Percentiles rank a stretch among this genome's conserved stretches.
phyloP scores from a whole-genome alignment of 2,329 filamentous ascomycete genomes.

The Penicillium sp. region DNA sequence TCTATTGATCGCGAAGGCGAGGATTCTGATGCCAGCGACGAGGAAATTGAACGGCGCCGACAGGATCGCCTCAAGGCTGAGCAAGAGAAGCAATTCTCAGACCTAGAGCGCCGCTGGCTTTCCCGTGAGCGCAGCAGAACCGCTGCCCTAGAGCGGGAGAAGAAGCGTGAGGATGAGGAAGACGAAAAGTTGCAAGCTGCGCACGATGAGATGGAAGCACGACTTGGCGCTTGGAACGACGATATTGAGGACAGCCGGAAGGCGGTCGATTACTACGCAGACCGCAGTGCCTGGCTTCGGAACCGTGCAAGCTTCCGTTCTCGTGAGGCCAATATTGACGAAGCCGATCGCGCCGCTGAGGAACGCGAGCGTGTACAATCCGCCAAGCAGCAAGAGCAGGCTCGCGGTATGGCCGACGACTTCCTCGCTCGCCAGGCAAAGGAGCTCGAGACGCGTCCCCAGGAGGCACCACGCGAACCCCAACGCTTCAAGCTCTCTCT shows the following conservation, averaged over 20 bases:
- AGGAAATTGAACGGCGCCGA: constrained; percentile 73
- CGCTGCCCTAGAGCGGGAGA: constrained; percentile 81
- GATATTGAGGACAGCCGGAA: constrained; percentile 74
- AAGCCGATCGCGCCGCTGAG: constrained; percentile 77
- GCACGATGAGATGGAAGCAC: constrained; percentile 66
- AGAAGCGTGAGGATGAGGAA: constrained; percentile 74
- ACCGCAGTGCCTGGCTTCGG: constrained; percentile 79
- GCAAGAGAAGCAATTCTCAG: constrained; percentile 74
- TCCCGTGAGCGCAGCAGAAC: constrained; percentile 82
- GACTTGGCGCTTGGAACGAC: constrained; percentile 82
- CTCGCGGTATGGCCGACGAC: constrained; percentile 79
- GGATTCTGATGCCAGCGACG: constrained; percentile 82
- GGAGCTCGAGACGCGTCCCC: constrained; percentile 59
- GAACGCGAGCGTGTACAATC: constrained; percentile 69
- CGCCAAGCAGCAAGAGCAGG: constrained; percentile 70
- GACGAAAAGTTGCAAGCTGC: constrained; percentile 62
- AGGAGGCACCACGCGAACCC: constrained; percentile 49
- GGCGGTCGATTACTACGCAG: constrained; percentile 77
- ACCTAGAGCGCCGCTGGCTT: constrained; percentile 85
- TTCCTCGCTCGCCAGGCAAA: constrained; percentile 83
- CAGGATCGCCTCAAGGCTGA: constrained; percentile 70
- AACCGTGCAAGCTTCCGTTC: constrained; percentile 72
- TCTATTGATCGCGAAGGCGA: constrained; percentile 71
- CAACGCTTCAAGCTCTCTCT: constrained; percentile 90
- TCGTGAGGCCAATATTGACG: constrained; percentile 73